Conservation (phyloP, 164 flowering plant genomes). For the Nelumbo lutea region DNA sequence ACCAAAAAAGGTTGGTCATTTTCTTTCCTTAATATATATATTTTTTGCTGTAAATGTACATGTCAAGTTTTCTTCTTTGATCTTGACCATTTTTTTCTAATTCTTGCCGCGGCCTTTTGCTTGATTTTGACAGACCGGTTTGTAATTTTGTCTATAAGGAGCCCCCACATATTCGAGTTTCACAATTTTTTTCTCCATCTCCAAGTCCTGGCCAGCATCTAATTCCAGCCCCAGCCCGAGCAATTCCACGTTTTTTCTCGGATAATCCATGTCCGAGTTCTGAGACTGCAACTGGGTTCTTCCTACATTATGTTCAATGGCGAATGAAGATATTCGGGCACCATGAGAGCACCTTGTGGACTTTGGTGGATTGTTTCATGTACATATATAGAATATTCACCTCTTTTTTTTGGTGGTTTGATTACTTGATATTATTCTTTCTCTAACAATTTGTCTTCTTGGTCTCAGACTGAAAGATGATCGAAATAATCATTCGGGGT, state of each 20-base stretch:
- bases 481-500: too few relatives aligned
- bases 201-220: not conserved
- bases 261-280: too few relatives aligned
- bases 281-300: too few relatives aligned
- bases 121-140: not conserved
- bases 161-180: not conserved
- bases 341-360: not conserved
- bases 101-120: not conserved
- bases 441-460: not conserved
- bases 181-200: not conserved
- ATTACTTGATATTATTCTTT: not conserved
- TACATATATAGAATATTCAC: too few relatives aligned
- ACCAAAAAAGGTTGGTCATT: constrained; percentile 10
- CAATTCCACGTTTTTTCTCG: too few relatives aligned
- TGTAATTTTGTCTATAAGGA: not conserved
- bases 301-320: too few relatives aligned
- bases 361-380: not conserved
- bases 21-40: not conserved
- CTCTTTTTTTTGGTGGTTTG: not conserved
- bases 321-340: not conserved
- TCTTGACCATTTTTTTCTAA: not conserved
- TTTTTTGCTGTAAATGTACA: not conserved
- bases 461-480: too few relatives aligned
- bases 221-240: too few relatives aligned
- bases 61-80: not conserved